phyloP scores from a whole-genome alignment of 1,284 basidiomycete genomes.

The Mycena sp. region DNA sequence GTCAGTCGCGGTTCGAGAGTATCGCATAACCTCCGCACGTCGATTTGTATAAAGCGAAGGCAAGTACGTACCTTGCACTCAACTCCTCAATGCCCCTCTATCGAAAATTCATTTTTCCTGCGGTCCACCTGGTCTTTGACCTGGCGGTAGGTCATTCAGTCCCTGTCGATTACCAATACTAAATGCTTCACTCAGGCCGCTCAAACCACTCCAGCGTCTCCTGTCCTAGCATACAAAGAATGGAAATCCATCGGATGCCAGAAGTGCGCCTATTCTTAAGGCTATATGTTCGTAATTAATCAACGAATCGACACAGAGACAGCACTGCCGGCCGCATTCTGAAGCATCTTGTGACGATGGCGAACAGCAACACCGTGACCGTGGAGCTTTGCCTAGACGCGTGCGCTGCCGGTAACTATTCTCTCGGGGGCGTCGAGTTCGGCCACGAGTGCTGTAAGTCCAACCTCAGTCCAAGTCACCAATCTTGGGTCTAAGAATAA shows the following conservation, averaged over 20 bases:
- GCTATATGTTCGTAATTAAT: neutral
- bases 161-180: no score
- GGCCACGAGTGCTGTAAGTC: constrained; percentile 19
- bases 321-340: constrained; percentile 1
- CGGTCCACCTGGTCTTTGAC: no score
- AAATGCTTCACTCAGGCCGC: neutral
- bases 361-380: constrained; percentile 9
- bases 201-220: no score
- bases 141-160: no score
- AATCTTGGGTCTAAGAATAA: neutral
- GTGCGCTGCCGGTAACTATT: constrained; percentile 4
- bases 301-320: neutral
- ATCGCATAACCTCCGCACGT: no score
- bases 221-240: constrained; percentile 2
- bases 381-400: constrained; percentile 19
- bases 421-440: constrained; percentile 20
- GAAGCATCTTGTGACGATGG: neutral
- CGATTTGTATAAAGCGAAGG: no score
- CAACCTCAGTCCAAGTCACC: neutral
- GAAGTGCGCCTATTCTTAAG: neutral
- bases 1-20: no score
- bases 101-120: no score
- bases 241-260: constrained; percentile 3
- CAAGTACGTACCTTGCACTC: no score
- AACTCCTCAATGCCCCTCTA: no score